Conservation (phyloP, 2,329 filamentous ascomycete species). For the Diaporthe longicolla region DNA sequence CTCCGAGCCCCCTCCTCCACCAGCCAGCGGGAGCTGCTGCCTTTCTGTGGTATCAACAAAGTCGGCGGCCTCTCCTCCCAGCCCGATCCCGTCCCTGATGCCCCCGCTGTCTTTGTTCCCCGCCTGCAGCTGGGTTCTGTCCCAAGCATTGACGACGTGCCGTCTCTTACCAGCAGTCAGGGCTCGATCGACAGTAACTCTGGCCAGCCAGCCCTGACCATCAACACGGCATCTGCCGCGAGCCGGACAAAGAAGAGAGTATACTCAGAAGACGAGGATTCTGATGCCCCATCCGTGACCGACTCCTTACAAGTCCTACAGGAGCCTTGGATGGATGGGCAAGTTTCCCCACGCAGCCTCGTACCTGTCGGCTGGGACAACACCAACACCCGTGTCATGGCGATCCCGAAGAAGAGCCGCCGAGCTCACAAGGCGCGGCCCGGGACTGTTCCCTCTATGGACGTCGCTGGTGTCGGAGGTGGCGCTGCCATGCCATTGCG, state of each 20-base stretch:
- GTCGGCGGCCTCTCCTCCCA: constrained; percentile 78
- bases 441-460: constrained; percentile 45
- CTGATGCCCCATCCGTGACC: constrained; percentile 42
- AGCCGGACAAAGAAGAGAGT: constrained; percentile 66
- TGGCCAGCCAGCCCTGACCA: constrained; percentile 39
- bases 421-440: constrained; percentile 36
- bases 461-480: constrained; percentile 39
- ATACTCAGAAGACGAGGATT: constrained; percentile 60
- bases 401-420: constrained; percentile 56
- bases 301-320: constrained; percentile 39
- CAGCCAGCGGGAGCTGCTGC: constrained; percentile 74
- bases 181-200: constrained; percentile 61
- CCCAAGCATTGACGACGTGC: constrained; percentile 57
- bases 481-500: constrained; percentile 6
- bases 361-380: constrained; percentile 56
- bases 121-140: constrained; percentile 47
- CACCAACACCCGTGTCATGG: constrained; percentile 62
- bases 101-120: constrained; percentile 35
- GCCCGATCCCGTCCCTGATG: constrained; percentile 45
- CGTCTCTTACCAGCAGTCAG: constrained; percentile 68
- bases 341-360: constrained; percentile 57
- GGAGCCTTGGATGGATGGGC: constrained; percentile 53
- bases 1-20: constrained; percentile 47
- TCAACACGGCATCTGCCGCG: constrained; percentile 41
- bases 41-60: constrained; percentile 86